Evolutionary conservation across 2,329 filamentous ascomycete species (phyloP).

Genomic region (Trichoderma guizhouense): DNA sequence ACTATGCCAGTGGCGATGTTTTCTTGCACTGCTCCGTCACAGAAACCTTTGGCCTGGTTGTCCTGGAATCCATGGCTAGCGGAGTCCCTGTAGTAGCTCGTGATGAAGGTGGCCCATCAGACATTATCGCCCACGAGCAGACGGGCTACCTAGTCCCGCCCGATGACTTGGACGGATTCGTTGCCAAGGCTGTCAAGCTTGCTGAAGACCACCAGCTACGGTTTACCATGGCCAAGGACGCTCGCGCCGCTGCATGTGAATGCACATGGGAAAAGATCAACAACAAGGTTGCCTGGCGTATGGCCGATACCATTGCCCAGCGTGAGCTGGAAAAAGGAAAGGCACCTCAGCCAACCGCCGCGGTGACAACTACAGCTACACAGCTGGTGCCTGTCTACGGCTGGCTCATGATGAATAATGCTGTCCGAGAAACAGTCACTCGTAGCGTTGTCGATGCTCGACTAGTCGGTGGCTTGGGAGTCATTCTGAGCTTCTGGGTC

Average conservation of each 20-base stretch:
- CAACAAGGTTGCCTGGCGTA: constrained; percentile 64
- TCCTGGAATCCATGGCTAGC: constrained; percentile 68
- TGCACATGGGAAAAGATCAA: constrained; percentile 71
- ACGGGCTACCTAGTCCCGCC: constrained; percentile 62
- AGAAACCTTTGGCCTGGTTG: constrained; percentile 69
- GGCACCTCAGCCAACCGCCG: constrained; percentile 17
- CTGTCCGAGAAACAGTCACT: constrained; percentile 35
- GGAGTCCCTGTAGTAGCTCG: constrained; percentile 66
- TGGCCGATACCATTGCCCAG: constrained; percentile 52
- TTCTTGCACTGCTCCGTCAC: constrained; percentile 70
- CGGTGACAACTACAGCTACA: constrained; percentile 24
- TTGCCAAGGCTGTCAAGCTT: constrained; percentile 49
- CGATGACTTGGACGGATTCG: constrained; percentile 57
- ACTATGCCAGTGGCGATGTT: constrained; percentile 65
- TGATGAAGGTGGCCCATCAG: constrained; percentile 66
- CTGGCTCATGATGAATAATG: constrained; percentile 44
- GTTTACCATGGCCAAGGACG: constrained; percentile 42
- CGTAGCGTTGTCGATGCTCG: constrained; percentile 42
- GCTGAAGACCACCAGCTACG: constrained; percentile 45
- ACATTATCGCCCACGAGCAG: constrained; percentile 58
- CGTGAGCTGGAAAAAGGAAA: constrained; percentile 34
- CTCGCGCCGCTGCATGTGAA: constrained; percentile 56
- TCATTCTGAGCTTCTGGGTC: constrained; percentile 49
- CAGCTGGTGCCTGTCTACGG: constrained; percentile 40
- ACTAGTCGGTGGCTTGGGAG: constrained; percentile 42